phyloP scores from a whole-genome alignment of 164 flowering plant genomes.

The Annona cherimola region DNA sequence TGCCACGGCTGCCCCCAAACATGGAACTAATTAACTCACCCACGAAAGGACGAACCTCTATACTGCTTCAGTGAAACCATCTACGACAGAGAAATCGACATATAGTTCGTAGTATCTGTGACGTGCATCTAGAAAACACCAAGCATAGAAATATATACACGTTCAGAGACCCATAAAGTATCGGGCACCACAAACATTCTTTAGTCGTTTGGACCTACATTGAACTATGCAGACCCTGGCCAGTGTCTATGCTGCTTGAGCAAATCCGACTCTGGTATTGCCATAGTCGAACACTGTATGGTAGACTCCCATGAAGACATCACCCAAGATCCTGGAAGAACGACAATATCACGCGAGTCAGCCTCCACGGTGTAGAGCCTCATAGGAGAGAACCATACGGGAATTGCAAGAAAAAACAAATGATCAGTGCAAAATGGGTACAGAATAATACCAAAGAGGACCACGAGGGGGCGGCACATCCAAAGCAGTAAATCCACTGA shows the following conservation, averaged over 20 bases:
- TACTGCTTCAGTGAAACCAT: no score
- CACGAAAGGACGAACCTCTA: no score
- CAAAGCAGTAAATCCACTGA: constrained; percentile 65
- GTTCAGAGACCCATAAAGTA: not conserved
- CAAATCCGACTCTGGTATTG: constrained; percentile 39
- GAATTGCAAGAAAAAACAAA: not conserved
- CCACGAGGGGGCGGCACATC: constrained; percentile 72
- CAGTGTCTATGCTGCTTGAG: constrained; percentile 33
- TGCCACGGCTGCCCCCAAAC: no score
- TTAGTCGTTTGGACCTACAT: not conserved
- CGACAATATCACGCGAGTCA: not conserved
- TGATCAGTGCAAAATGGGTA: not conserved
- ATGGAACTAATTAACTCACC: no score
- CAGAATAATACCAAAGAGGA: constrained; percentile 48
- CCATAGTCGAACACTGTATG: constrained; percentile 53
- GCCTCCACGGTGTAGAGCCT: not conserved
- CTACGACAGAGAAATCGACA: no score
- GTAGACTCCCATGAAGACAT: constrained; percentile 46
- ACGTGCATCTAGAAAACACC: not conserved
- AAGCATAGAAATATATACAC: constrained; percentile 1
- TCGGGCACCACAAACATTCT: not conserved
- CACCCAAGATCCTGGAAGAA: constrained; percentile 49
- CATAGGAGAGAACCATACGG: not conserved
- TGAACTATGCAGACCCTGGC: not conserved
- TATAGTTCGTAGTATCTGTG: no score